Conservation (phyloP, 2,329 filamentous ascomycete species). For the Pseudopithomyces maydicus region DNA sequence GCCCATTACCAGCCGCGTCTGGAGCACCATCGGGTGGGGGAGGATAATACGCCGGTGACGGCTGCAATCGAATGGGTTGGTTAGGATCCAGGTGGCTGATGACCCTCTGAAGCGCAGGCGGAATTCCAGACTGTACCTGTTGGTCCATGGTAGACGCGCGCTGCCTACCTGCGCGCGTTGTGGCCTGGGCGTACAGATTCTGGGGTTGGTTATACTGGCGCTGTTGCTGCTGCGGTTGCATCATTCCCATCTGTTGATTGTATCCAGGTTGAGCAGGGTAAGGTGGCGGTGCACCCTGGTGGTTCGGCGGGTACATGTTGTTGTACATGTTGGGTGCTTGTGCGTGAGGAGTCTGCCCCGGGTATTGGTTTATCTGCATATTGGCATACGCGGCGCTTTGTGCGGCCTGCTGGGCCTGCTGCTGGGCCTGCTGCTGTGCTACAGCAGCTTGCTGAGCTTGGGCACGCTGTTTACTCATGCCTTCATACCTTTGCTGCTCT, state of each 20-base stretch:
- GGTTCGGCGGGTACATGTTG: conserved; percentile 72
- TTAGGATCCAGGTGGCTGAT: conserved; percentile 95
- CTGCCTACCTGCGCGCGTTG: conserved; percentile 78
- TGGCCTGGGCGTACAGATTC: conserved; percentile 74
- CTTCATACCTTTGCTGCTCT: conserved; percentile 94
- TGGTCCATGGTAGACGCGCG: conserved; percentile 96
- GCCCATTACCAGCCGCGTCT: conserved; percentile 66
- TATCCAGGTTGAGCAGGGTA: conserved; percentile 73
- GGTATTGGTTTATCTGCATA: conserved; percentile 64
- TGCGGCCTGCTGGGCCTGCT: conserved; percentile 56
- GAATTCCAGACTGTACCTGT: conserved; percentile 89
- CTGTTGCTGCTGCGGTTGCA: conserved; percentile 44
- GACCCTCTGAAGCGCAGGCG: conserved; percentile 88
- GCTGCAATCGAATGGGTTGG: conserved; percentile 90
- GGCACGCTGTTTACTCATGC: conserved; percentile 88
- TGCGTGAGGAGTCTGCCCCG: conserved; percentile 50
- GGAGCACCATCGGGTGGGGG: conserved; percentile 84
- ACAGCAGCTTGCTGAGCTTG: conserved; percentile 56
- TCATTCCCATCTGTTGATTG: conserved; percentile 61
- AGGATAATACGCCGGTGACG: conserved; percentile 95
- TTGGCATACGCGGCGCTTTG: conserved; percentile 71
- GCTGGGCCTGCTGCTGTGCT: conserved; percentile 57
- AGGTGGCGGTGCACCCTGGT: conserved; percentile 74
- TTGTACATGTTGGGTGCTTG: conserved; percentile 73
- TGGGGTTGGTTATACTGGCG: conserved; percentile 65